Base-by-base conservation (phyloP, 2,329 filamentous ascomycete genomes). In the Myriosclerotinia scirpicola region DNA sequence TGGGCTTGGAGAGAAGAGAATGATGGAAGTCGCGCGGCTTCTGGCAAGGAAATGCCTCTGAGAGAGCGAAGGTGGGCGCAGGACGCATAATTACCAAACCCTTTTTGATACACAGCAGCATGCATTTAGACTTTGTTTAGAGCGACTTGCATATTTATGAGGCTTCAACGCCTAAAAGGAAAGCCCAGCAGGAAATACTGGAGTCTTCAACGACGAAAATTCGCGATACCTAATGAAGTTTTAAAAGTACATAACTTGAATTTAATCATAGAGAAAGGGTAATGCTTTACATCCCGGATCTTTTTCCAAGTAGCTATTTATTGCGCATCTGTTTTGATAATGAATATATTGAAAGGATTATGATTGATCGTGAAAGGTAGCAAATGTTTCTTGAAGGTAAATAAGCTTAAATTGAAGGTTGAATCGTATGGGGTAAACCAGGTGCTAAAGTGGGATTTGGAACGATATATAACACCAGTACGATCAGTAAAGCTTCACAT, bases 1-100 rank as follows among this genome's bases (percentile, higher is more conserved):
- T 96, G 90, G 85, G 92, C 90, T 5, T 97, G 92, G 92, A 91
- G 93, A 76, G 87, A 84, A 55, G 91, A 94, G 77, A 79, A 81
- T 30, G 85, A 89, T 67, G 90, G 90, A 9, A 85, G 82, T 68
- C 84, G 91, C 56, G 77, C 78, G 59, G 73, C 77, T 55, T 76
- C 80, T 46, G 82, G 82, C 1, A 82, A 84, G 71, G 85, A 90
- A 69, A 84, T 88, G 80, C 85, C 91, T 1, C 76, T 95, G 65
- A 84, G 94, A 64, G 94, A 98, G 79, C 83, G 83, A 77, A 85
- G 91, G 73, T 98, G 94, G 94, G 75, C 75, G 30, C 71, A 77
- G 67, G 73, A 74, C 48, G 67, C 66, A 54, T 74, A 64, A 56
- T 54, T 66, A 55, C 5, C 15, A 17, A 58, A 58, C 22, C 15